Percentiles rank a stretch among this genome's conserved stretches.
phyloP scores from a whole-genome alignment of 2,329 filamentous ascomycete genomes.

The Claviceps digitariae region DNA sequence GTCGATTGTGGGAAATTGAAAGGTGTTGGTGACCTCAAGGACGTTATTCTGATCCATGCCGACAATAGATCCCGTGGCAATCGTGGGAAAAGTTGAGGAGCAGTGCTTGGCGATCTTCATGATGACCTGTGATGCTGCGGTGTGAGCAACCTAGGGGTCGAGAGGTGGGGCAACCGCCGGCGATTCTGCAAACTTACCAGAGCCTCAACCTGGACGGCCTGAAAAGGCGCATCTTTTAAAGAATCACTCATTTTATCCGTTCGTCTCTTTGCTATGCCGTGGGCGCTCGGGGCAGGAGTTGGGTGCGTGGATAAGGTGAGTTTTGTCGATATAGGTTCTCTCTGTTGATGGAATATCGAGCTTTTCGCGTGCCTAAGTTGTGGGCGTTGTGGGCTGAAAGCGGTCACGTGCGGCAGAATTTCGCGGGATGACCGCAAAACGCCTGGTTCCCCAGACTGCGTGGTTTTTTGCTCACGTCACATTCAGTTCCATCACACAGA shows the following conservation, averaged over 20 bases:
- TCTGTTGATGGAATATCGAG: constrained; percentile 27
- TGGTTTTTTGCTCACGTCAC: neutral
- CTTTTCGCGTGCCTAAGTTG: constrained; percentile 29
- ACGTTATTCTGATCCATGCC: constrained; percentile 77
- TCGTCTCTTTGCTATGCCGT: constrained; percentile 1
- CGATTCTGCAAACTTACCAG: constrained; percentile 47
- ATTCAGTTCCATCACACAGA: neutral
- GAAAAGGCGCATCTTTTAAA: constrained; percentile 57
- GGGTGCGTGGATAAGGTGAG: constrained; percentile 14
- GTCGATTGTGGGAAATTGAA: constrained; percentile 82
- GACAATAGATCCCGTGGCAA: constrained; percentile 78
- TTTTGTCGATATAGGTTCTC: constrained; percentile 7
- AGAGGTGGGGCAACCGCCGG: constrained; percentile 20
- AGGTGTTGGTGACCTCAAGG: constrained; percentile 87
- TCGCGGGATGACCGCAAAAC: constrained; percentile 2
- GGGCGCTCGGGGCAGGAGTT: constrained; percentile 9
- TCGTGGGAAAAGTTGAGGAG: constrained; percentile 74
- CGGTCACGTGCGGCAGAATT: constrained; percentile 26
- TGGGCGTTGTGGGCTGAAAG: constrained; percentile 30
- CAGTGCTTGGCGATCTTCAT: constrained; percentile 98
- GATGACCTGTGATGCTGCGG: constrained; percentile 50
- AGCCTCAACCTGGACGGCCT: constrained; percentile 86
- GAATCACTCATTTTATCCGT: constrained; percentile 42
- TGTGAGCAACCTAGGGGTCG: constrained; percentile 12
- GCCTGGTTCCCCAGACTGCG: neutral